Base-by-base conservation (phyloP, 2,329 filamentous ascomycete genomes). In the Fusarium buxicola region DNA sequence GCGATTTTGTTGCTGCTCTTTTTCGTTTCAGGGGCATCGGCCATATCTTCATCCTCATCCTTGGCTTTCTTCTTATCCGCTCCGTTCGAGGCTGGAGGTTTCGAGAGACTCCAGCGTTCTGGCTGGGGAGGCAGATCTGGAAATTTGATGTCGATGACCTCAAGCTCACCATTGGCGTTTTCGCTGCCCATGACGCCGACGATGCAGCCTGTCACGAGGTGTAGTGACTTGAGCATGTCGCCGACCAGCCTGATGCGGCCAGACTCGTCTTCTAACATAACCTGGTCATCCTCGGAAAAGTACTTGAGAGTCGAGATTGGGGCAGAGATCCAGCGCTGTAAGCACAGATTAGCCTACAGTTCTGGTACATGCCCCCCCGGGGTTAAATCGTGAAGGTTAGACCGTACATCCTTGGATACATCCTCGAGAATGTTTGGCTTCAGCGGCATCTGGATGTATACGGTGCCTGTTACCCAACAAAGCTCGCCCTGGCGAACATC, bases 371-470 rank as follows among this genome's bases (percentile, higher is more conserved):
- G 8, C 13, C n/a, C 15, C 15, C 5, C 13, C 11, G 16, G 13
- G 11, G 16, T 16, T 21, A 31, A 18, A 38, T 8, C 16, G 11
- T 16, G 7, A 24, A 13, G 9, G 18, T 38, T 18, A 10, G 1
- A 13, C 10, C 85, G 65, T 78, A 94, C 92, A 76, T 97, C 94
- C 77, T 96, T 96, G 35, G 92, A 90, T 36, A 99, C 91, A 70
- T 99, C 95, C 58, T 97, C 94, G 30, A 99, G 80, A 74, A 99
- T 94, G 73, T 96, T 96, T 1, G 96, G 95, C 79, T 99, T 99
- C 71, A 97, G 77, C 3, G 91, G 87, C 92, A 99, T 94, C 64
- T 98, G 92, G 90, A 98, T 96, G 76, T 96, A 99, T 28, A 98
- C 88, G 0, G 95, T 99, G 13, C 96, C 95, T 0, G 89, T 85